Conservation (phyloP, 2,329 filamentous ascomycete genomes). For the Verticillium alfalfae region DNA sequence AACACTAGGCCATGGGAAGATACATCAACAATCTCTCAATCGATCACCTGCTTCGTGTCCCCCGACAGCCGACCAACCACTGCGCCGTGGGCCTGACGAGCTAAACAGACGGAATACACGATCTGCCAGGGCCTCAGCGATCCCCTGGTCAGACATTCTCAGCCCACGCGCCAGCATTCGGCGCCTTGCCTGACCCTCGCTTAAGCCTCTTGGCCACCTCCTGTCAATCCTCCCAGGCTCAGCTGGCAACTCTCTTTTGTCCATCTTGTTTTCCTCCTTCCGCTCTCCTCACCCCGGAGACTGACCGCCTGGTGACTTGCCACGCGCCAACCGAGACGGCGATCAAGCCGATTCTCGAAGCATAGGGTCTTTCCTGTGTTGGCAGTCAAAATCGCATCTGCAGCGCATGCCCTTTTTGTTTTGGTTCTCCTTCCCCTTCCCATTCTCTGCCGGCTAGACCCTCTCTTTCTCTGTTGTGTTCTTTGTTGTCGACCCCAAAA, state of each 20-base stretch:
- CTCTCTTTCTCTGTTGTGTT: too few relatives aligned
- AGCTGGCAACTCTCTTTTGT: too few relatives aligned
- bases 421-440: not conserved
- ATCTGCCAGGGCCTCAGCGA: not conserved
- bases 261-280: too few relatives aligned
- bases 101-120: not conserved
- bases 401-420: not conserved
- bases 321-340: not conserved
- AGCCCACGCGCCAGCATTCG: not conserved
- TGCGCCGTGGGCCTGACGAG: not conserved
- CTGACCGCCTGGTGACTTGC: too few relatives aligned
- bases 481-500: too few relatives aligned
- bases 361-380: not conserved
- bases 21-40: not conserved
- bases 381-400: not conserved
- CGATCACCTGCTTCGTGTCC: not conserved
- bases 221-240: not conserved
- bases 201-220: not conserved
- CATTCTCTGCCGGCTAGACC: not conserved
- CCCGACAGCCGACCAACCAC: not conserved
- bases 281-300: too few relatives aligned
- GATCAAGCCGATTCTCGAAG: not conserved
- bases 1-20: not conserved
- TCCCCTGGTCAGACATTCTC: not conserved
- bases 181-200: too few relatives aligned